Evolutionary conservation across 129 eudicot species (phyloP).

Genomic region (Apium graveolens): DNA sequence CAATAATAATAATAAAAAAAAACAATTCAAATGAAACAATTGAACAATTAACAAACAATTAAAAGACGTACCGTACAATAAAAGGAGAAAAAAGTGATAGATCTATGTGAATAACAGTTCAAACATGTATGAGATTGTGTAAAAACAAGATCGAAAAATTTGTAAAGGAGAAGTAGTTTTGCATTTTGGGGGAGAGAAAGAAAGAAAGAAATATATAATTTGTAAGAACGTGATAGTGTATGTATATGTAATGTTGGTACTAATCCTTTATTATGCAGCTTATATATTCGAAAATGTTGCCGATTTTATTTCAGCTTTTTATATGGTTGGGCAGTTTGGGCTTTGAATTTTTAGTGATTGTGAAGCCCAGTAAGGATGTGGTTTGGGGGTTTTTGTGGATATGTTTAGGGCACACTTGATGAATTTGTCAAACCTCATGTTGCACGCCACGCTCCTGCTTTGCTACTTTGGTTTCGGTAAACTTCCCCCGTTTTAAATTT

Average conservation of each 20-base stretch:
- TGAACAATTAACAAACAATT: neutral
- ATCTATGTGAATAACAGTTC: neutral
- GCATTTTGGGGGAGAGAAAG: neutral
- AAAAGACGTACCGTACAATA: neutral
- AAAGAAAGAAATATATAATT: neutral
- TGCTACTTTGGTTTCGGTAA: too few relatives aligned
- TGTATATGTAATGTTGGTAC: neutral
- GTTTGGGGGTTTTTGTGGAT: neutral
- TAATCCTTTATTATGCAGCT: neutral
- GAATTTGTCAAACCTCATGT: neutral
- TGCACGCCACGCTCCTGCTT: too few relatives aligned
- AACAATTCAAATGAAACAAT: slow-evolving; percentile 16
- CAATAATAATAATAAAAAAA: too few relatives aligned
- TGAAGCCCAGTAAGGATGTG: neutral
- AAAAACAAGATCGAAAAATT: neutral
- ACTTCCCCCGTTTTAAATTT: too few relatives aligned
- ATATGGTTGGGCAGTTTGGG: neutral
- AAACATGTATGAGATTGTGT: neutral
- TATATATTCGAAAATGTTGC: neutral
- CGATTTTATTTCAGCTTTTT: neutral
- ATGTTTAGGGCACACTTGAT: neutral
- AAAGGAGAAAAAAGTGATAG: neutral
- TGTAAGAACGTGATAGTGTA: slow-evolving; percentile 2
- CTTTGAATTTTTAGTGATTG: neutral
- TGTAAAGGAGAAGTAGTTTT: neutral